phyloP scores from a whole-genome alignment of 163 green algal genomes.

The Scenedesmus sp. region DNA sequence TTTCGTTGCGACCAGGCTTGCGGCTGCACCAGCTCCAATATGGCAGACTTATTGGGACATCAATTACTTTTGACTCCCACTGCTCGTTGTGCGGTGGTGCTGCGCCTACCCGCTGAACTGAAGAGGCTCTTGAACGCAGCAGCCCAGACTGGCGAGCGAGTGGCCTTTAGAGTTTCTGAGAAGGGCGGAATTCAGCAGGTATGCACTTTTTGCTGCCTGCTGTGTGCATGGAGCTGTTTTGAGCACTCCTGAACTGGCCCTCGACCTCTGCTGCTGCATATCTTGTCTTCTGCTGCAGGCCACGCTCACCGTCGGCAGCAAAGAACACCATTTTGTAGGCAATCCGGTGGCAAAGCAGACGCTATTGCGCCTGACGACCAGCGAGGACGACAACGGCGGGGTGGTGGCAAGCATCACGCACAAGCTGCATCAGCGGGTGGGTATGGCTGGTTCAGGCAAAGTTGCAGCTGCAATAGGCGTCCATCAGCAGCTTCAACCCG shows the following conservation, averaged over 20 bases:
- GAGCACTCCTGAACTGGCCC: not conserved
- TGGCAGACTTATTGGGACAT: slow-evolving; percentile 16
- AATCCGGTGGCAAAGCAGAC: slow-evolving; percentile 4
- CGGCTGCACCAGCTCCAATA: not conserved
- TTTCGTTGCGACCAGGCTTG: not conserved
- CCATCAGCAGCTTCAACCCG: not conserved
- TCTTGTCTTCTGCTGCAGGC: slow-evolving; percentile 1
- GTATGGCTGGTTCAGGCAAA: not conserved
- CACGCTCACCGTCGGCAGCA: slow-evolving; percentile 25
- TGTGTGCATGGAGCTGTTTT: not conserved
- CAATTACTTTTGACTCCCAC: not conserved
- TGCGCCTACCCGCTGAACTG: not conserved
- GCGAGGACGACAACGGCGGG: slow-evolving; percentile 27
- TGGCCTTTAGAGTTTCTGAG: not conserved
- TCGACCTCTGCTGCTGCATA: not conserved
- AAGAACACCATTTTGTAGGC: slow-evolving; percentile 23
- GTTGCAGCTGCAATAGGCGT: not conserved
- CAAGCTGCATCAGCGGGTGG: slow-evolving; percentile 46
- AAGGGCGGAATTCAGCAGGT: not conserved
- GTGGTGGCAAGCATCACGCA: slow-evolving; percentile 34
- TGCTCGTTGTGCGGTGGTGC: not conserved
- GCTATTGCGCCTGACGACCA: slow-evolving; percentile 17
- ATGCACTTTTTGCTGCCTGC: not conserved
- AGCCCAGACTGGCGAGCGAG: not conserved
- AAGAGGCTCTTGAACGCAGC: slow-evolving; percentile 3